phyloP scores from a whole-genome alignment of 306 rosid species.

The Pachyrhizus erosus region DNA sequence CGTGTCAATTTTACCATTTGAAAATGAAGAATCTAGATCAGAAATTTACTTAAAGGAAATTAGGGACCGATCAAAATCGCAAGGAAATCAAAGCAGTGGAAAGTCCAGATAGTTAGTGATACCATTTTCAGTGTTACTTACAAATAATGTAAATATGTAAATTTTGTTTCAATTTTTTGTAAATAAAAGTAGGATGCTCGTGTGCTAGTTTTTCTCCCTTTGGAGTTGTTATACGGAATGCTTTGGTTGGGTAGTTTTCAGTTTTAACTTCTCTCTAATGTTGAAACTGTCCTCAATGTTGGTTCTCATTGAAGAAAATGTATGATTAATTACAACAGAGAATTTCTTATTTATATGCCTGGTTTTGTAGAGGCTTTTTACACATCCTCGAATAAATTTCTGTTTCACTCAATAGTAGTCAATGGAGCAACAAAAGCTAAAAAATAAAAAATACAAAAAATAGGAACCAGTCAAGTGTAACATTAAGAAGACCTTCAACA shows the following conservation, averaged over 20 bases:
- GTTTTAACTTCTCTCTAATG: constrained; percentile 7
- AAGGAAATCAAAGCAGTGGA: constrained; percentile 49
- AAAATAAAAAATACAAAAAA: neutral
- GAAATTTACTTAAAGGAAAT: constrained; percentile 52
- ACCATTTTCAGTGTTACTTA: constrained; percentile 28
- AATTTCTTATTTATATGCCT: neutral
- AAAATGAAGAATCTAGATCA: constrained; percentile 55
- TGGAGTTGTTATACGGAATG: constrained; percentile 25
- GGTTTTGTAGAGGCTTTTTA: neutral
- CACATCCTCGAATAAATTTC: constrained; percentile 8
- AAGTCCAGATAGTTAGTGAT: constrained; percentile 47
- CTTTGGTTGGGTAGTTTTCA: constrained; percentile 27
- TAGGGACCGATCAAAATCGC: constrained; percentile 52
- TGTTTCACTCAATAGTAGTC: neutral
- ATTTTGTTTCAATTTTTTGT: constrained; percentile 29
- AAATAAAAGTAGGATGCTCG: neutral
- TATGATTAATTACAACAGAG: constrained; percentile 10
- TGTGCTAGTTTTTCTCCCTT: constrained; percentile 33
- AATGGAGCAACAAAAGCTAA: constrained; percentile 20
- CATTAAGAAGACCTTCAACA: neutral
- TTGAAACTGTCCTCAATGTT: neutral
- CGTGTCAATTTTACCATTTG: constrained; percentile 82
- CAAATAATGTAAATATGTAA: constrained; percentile 30
- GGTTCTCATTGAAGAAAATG: constrained; percentile 16
- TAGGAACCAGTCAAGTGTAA: neutral